These are phyloP conservation scores for Neospermospora avenae DNA, from an alignment of 2,329 filamentous ascomycete genomes.

Conservation along the genomic window DNA sequence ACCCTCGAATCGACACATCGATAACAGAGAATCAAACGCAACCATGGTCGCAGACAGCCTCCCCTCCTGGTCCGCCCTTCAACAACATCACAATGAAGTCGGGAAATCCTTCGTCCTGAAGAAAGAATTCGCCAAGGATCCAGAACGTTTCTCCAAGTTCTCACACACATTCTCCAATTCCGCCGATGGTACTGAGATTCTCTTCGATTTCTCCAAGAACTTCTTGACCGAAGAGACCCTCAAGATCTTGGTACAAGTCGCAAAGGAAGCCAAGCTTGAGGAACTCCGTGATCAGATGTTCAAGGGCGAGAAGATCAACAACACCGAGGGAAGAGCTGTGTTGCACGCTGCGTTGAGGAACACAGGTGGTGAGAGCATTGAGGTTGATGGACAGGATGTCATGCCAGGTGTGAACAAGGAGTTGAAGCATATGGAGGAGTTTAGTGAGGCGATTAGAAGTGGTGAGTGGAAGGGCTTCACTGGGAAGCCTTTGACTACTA, in stretches of 20 bases:
- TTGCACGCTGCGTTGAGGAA: slow-evolving; percentile 95
- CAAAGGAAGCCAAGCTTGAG: slow-evolving; percentile 86
- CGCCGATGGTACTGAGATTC: slow-evolving; percentile 77
- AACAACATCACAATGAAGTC: slow-evolving; percentile 81
- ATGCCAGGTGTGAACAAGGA: slow-evolving; percentile 91
- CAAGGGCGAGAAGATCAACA: slow-evolving; percentile 97
- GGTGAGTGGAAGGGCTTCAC: slow-evolving; percentile 97
- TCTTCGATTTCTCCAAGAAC: slow-evolving; percentile 99
- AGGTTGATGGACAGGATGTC: slow-evolving; percentile 89
- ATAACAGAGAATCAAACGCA: slow-evolving; percentile 12
- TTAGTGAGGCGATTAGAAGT: slow-evolving; percentile 89
- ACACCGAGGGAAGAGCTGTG: slow-evolving; percentile 93
- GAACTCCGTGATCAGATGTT: slow-evolving; percentile 98
- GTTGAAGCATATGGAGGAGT: slow-evolving; percentile 96
- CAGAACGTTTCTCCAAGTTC: slow-evolving; percentile 86
- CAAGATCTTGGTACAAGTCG: slow-evolving; percentile 80
- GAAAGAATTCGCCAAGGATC: slow-evolving; percentile 86
- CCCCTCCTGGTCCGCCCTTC: slow-evolving; percentile 83
- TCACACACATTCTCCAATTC: slow-evolving; percentile 77
- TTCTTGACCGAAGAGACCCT: slow-evolving; percentile 93
- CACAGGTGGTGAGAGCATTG: slow-evolving; percentile 73
- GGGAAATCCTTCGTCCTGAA: slow-evolving; percentile 91
- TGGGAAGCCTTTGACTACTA: slow-evolving; percentile 94
- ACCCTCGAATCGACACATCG: background rate
- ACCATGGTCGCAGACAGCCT: slow-evolving; percentile 81